Evolutionary conservation across 441 rosid species (phyloP), one percentile per base, ranked within the genome.

Genomic region (Corymbia calophylla): DNA sequence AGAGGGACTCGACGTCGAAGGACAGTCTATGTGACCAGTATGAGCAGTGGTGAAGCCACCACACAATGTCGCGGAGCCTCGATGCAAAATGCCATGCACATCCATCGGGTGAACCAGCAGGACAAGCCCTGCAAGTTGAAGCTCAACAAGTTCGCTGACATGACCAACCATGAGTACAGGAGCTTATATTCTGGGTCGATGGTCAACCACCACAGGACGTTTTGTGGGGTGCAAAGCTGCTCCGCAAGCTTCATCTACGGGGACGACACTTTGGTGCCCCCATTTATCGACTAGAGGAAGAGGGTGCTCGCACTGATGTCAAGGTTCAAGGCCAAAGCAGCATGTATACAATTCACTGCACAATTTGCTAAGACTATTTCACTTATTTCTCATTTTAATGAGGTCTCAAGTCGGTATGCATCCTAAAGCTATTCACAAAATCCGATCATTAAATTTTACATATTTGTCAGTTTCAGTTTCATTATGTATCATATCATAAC

Each of bases 41-140:
- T 21, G 98, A 97, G 92, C 91, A 95, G 86, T 95, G 99, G 98
- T 93, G 96, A 91, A 94, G 95, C 92, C 97, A 97, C 87, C 95
- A 97, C 94, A 94, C 95, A 21, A 94, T 96, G 53, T 92, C 97
- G 1, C 92, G 93, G 91, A 93, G 92, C 90, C 95, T 95, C 3
- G 92, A 93, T 14, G 90, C 94, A 94, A 44, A 97, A 97, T 89
- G 96, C 92, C 25, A 89, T 93, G 91, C 97, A 95, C 86, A 95
- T 97, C 62, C 99, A 95, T 87, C 88, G 81, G 64, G 95, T 96
- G 8, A 97, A 96, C 94, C 93, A 93, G 91, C 88, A 91, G 92
- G 95, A 95, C 88, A 96, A 90, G 92, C 95, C 96, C 89, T 96
- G 95, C 88, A 97, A 97, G 92, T 84, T 95, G 92, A 96, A 92